Evolutionary conservation across 768 basidiomycete species (phyloP).

Genomic region (Lentinula sp.): DNA sequence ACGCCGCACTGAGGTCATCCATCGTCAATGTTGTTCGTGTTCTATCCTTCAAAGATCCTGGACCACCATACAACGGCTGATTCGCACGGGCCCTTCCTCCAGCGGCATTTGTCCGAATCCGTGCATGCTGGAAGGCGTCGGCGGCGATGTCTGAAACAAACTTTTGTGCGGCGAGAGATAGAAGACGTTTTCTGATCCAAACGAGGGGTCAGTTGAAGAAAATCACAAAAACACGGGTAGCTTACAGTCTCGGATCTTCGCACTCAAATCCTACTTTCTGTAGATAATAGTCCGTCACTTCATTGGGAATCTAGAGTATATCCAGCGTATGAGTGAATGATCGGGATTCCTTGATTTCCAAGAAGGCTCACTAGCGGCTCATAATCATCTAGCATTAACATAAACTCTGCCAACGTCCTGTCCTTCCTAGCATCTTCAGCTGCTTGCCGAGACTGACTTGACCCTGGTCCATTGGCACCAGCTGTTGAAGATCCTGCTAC

Average conservation of each 20-base stretch:
- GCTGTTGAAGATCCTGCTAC: constrained; percentile 24
- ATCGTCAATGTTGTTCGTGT: constrained; percentile 93
- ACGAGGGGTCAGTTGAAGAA: background rate
- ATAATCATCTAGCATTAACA: constrained; percentile 95
- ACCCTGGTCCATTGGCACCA: background rate
- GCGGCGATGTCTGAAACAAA: constrained; percentile 96
- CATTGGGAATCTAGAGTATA: constrained; percentile 78
- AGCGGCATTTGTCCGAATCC: constrained; percentile 85
- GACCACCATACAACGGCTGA: constrained; percentile 43
- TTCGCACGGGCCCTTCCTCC: constrained; percentile 65
- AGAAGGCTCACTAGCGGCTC: constrained; percentile 73
- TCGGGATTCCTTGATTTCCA: background rate
- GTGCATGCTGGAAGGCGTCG: constrained; percentile 96
- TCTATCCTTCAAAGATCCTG: constrained; percentile 74
- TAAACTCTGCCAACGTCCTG: constrained; percentile 85
- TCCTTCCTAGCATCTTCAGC: constrained; percentile 85
- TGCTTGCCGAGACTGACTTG: constrained; percentile 46
- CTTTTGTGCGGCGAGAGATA: constrained; percentile 95
- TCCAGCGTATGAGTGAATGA: background rate
- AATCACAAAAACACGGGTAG: constrained; percentile 5
- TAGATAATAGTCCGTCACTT: constrained; percentile 96
- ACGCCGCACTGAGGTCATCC: constrained; percentile 92
- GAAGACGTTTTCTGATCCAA: constrained; percentile 72
- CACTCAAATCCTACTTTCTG: constrained; percentile 95
- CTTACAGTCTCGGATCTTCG: constrained; percentile 87